These are phyloP conservation scores for Fusarium albidum DNA, from an alignment of 2,329 filamentous ascomycete genomes.

Conservation along the genomic window DNA sequence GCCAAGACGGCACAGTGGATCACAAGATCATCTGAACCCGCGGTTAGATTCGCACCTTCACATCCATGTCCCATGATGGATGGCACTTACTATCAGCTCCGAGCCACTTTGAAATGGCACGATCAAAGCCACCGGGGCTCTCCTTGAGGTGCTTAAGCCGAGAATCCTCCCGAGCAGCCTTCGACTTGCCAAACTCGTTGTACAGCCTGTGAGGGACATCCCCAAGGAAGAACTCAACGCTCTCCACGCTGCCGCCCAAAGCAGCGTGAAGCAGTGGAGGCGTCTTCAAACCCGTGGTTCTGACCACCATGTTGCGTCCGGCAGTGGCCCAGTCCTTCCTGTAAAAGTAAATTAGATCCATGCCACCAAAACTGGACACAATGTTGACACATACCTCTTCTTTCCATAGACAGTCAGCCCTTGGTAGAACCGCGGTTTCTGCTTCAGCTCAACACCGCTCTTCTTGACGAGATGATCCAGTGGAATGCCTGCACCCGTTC, in stretches of 20 bases:
- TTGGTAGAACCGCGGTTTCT: slow-evolving; percentile 77
- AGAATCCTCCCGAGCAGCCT: slow-evolving; percentile 66
- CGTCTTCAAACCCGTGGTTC: slow-evolving; percentile 51
- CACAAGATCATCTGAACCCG: slow-evolving; percentile 61
- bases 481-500: slow-evolving; percentile 73
- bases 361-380: neutral
- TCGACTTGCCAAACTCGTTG: slow-evolving; percentile 69
- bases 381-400: slow-evolving; percentile 58
- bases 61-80: slow-evolving; percentile 9
- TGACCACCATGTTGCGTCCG: slow-evolving; percentile 56
- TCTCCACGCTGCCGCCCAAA: slow-evolving; percentile 65
- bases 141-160: slow-evolving; percentile 69
- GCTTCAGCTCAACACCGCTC: slow-evolving; percentile 68
- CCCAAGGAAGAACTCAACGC: slow-evolving; percentile 80
- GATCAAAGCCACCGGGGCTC: slow-evolving; percentile 69
- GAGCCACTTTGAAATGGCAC: slow-evolving; percentile 69
- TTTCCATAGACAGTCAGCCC: slow-evolving; percentile 79
- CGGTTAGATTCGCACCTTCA: slow-evolving; percentile 31
- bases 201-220: slow-evolving; percentile 75
- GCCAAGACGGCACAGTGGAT: slow-evolving; percentile 72
- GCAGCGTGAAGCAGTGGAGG: slow-evolving; percentile 71
- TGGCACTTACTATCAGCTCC: slow-evolving; percentile 61
- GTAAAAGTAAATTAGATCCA: slow-evolving; percentile 23
- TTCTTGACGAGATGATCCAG: slow-evolving; percentile 72
- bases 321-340: slow-evolving; percentile 76